phyloP scores from a whole-genome alignment of 306 rosid genomes.

The Parietaria judaica region DNA sequence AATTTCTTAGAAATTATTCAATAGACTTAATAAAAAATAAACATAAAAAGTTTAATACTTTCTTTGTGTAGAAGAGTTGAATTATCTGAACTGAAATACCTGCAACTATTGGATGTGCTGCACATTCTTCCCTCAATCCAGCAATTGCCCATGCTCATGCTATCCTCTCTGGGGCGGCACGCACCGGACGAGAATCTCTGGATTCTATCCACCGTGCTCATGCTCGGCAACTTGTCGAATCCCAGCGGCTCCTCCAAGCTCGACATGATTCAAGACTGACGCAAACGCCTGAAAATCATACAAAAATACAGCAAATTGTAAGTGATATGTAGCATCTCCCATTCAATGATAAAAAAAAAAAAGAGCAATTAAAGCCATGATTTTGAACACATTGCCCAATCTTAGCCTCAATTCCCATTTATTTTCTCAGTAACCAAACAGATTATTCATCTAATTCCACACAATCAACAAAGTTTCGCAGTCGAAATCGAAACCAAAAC shows the following conservation, averaged over 20 bases:
- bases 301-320: slow-evolving; percentile 12
- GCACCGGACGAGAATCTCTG: slow-evolving; percentile 67
- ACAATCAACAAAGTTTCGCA: background rate
- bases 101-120: slow-evolving; percentile 71
- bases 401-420: no score
- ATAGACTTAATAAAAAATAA: no score
- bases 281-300: slow-evolving; percentile 16
- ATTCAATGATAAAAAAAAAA: no score
- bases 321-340: slow-evolving; percentile 14
- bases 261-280: slow-evolving; percentile 48
- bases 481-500: slow-evolving; percentile 8
- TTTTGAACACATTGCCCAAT: background rate
- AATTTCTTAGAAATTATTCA: no score
- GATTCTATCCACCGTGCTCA: slow-evolving; percentile 62
- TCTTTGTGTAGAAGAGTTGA: no score
- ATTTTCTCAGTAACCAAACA: background rate
- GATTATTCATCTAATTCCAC: no score
- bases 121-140: slow-evolving; percentile 67
- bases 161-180: slow-evolving; percentile 65
- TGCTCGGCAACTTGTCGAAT: slow-evolving; percentile 82
- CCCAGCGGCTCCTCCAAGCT: slow-evolving; percentile 93
- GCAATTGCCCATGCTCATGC: slow-evolving; percentile 62
- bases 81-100: slow-evolving; percentile 18
- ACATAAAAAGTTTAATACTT: no score
- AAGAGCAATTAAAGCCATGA: no score